phyloP scores from a whole-genome alignment of 2,329 filamentous ascomycete genomes.

The Calonectria pseudoturangicola region DNA sequence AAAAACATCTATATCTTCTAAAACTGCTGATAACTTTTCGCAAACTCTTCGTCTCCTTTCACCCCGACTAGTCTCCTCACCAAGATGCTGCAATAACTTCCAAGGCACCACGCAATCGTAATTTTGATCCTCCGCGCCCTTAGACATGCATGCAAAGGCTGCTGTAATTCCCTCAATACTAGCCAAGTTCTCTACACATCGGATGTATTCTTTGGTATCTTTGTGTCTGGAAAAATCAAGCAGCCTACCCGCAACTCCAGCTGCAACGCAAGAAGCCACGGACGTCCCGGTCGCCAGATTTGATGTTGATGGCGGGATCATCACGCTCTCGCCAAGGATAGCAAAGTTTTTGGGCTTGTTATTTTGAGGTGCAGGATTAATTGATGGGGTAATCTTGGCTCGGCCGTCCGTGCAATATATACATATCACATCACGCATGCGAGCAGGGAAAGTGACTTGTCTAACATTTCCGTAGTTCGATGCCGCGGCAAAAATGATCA shows the following conservation, averaged over 20 bases:
- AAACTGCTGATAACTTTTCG: not conserved
- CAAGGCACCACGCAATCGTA: not conserved
- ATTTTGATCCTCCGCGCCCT: not conserved
- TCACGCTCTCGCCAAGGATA: conserved; percentile 36
- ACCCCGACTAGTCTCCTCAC: not conserved
- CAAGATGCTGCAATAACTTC: not conserved
- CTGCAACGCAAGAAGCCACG: conserved; percentile 31
- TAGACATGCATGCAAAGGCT: not conserved
- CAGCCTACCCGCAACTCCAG: conserved; percentile 30
- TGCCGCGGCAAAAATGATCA: conserved; percentile 33
- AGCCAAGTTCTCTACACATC: not conserved
- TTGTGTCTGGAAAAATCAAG: conserved; percentile 39
- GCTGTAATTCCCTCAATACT: not conserved
- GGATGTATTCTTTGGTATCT: too few relatives aligned
- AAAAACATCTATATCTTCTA: too few relatives aligned
- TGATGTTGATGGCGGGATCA: conserved; percentile 2
- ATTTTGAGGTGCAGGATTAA: conserved; percentile 31
- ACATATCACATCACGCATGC: conserved; percentile 36
- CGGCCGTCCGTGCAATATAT: conserved; percentile 36
- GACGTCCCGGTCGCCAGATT: conserved; percentile 29
- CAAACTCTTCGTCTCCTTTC: not conserved
- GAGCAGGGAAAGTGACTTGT: conserved; percentile 36
- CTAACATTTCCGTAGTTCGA: conserved; percentile 40
- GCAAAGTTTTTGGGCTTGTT: conserved; percentile 36
- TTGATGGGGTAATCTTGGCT: conserved; percentile 29